Evolutionary conservation across 2,329 filamentous ascomycete genomes (phyloP).

Genomic region (Ophiocordyceps camponoti-leonardi): DNA sequence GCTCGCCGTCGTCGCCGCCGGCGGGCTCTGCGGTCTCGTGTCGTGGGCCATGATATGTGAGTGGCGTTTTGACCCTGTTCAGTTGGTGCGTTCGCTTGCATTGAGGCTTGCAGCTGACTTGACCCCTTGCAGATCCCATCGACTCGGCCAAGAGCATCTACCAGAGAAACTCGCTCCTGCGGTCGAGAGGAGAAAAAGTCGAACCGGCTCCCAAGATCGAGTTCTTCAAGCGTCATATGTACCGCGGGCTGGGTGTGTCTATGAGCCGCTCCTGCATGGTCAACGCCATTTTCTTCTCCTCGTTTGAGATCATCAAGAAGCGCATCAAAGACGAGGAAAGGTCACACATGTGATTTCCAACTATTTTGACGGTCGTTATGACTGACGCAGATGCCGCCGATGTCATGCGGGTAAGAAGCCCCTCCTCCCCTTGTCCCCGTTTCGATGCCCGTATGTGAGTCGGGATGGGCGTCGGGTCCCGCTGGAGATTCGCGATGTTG

Average conservation of each 20-base stretch:
- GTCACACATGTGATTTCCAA: conserved; percentile 1
- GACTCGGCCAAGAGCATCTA: conserved; percentile 78
- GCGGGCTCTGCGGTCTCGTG: conserved; percentile 66
- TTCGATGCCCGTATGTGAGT: background rate
- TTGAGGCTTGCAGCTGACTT: background rate
- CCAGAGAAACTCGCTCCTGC: conserved; percentile 62
- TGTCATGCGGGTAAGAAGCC: background rate
- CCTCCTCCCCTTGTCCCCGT: background rate
- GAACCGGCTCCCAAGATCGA: conserved; percentile 55
- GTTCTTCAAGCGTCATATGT: conserved; percentile 64
- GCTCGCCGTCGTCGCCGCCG: conserved; percentile 60
- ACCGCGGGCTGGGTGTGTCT: conserved; percentile 66
- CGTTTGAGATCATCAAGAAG: conserved; percentile 71
- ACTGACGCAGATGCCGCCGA: too few species aligned
- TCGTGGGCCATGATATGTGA: conserved; percentile 64
- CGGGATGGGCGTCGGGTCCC: too few species aligned
- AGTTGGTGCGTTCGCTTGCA: background rate
- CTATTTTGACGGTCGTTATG: background rate
- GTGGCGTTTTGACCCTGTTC: conserved; percentile 13
- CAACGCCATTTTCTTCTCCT: conserved; percentile 81
- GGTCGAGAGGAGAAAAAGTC: conserved; percentile 45
- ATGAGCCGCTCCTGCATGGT: conserved; percentile 69
- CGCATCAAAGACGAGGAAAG: conserved; percentile 35
- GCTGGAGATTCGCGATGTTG: too few species aligned
- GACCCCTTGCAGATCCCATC: conserved; percentile 36